Conservation (phyloP, 805 yeast genomes). For the Monosporozyma aerobia region DNA sequence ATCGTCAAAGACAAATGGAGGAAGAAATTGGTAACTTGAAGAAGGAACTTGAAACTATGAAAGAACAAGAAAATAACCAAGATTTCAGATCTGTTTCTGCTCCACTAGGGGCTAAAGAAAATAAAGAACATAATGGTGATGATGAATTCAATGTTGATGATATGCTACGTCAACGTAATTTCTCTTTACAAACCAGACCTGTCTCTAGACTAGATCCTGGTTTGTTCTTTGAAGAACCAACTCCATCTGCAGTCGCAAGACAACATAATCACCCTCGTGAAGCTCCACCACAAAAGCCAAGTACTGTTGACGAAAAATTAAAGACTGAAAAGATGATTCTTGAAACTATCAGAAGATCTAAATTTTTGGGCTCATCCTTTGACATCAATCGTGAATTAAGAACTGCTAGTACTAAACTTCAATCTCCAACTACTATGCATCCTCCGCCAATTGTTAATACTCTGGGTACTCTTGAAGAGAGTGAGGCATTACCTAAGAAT, state of each 20-base stretch:
- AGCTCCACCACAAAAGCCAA: neutral
- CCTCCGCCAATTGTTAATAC: neutral
- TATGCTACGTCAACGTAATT: conserved; percentile 30
- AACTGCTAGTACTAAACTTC: conserved; percentile 9
- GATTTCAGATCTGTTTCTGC: conserved; percentile 33
- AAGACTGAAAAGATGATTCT: conserved; percentile 28
- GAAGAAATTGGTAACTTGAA: conserved; percentile 17
- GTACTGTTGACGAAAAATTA: conserved; percentile 15
- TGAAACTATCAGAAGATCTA: conserved; percentile 38
- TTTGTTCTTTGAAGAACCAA: conserved; percentile 19
- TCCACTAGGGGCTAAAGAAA: conserved; percentile 22
- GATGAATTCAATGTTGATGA: conserved; percentile 21
- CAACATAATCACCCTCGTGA: conserved; percentile 2
- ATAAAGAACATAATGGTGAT: conserved; percentile 12
- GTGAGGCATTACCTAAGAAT: conserved; percentile 20
- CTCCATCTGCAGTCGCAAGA: neutral
- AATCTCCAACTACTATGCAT: neutral
- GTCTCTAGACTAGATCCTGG: conserved; percentile 38
- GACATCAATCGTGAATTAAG: conserved; percentile 29
- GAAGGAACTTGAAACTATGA: conserved; percentile 10
- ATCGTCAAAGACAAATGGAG: conserved; percentile 24
- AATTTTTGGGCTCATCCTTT: conserved; percentile 35
- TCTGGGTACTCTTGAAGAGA: neutral
- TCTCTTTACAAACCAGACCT: conserved; percentile 35
- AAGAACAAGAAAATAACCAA: conserved; percentile 9